Conservation (phyloP, 805 yeast species). For the Wickerhamomyces hampshirensis region DNA sequence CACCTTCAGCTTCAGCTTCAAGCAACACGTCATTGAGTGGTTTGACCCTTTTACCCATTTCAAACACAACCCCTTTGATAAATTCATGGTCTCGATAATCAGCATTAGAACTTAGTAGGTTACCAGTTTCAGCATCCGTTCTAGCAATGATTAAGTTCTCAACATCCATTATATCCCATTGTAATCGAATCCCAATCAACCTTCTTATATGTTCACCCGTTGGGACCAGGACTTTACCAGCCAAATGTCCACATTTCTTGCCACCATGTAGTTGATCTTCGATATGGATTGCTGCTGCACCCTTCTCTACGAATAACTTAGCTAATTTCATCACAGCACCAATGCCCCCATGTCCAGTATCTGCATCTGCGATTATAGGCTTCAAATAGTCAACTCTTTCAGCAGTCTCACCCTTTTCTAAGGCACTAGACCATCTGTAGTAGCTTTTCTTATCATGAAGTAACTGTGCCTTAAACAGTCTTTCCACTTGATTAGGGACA, state of each 20-base stretch:
- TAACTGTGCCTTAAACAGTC: constrained; percentile 52
- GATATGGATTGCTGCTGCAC: constrained; percentile 62
- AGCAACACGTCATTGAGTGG: constrained; percentile 43
- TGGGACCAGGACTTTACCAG: constrained; percentile 60
- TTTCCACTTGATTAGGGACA: constrained; percentile 61
- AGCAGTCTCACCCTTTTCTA: constrained; percentile 10
- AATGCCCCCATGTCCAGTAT: constrained; percentile 62
- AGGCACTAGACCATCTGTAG: constrained; percentile 32
- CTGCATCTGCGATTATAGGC: constrained; percentile 65
- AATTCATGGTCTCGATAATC: constrained; percentile 56
- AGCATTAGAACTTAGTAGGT: constrained; percentile 43
- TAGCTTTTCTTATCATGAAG: constrained; percentile 51
- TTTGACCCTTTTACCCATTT: constrained; percentile 21
- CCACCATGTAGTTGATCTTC: constrained; percentile 66
- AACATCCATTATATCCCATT: constrained; percentile 61
- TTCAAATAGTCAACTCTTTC: constrained; percentile 44
- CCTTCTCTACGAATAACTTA: constrained; percentile 59
- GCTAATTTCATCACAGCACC: constrained; percentile 62
- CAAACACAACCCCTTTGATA: constrained; percentile 47
- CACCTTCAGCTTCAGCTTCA: constrained; percentile 39
- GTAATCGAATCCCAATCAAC: constrained; percentile 52
- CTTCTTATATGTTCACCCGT: constrained; percentile 51
- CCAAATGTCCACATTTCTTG: constrained; percentile 59
- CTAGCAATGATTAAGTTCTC: constrained; percentile 56
- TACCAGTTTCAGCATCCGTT: constrained; percentile 54